Percentiles rank a stretch among this genome's conserved stretches.
Evolutionary conservation across 1,139 yeast genomes (phyloP).

Genomic region (Diutina sp.): DNA sequence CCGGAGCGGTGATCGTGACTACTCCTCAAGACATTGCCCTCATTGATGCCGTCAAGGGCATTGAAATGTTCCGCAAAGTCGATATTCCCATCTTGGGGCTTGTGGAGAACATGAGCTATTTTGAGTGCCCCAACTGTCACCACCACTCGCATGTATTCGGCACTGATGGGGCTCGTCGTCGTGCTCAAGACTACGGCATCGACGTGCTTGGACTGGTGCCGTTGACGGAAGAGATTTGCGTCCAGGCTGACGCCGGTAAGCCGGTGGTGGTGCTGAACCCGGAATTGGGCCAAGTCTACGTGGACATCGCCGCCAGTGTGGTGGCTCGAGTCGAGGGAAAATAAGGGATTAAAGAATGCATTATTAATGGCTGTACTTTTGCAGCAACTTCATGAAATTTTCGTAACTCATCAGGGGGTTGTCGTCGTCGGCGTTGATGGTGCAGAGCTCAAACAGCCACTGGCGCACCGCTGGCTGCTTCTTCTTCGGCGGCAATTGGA

Average conservation of each 20-base stretch:
- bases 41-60: slow-evolving; percentile 72
- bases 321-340: neutral
- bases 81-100: slow-evolving; percentile 65
- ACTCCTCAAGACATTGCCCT: slow-evolving; percentile 85
- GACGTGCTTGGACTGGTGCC: slow-evolving; percentile 58
- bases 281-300: slow-evolving; percentile 25
- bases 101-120: slow-evolving; percentile 77
- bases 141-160: slow-evolving; percentile 74
- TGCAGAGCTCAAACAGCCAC: neutral
- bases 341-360: neutral
- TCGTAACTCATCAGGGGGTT: neutral
- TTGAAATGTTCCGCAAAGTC: slow-evolving; percentile 65
- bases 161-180: slow-evolving; percentile 45
- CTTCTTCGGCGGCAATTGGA: neutral
- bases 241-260: slow-evolving; percentile 48
- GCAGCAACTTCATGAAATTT: slow-evolving; percentile 2
- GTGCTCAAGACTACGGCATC: slow-evolving; percentile 39
- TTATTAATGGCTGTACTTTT: slow-evolving; percentile 1
- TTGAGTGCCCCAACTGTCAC: slow-evolving; percentile 60
- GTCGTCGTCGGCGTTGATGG: neutral
- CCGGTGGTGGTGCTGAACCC: slow-evolving; percentile 46
- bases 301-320: slow-evolving; percentile 27
- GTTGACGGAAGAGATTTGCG: slow-evolving; percentile 47
- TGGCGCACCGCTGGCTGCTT: neutral
- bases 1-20: slow-evolving; percentile 73